These are phyloP conservation scores for Zhuliangozyma parablackwelliae DNA, from an alignment of 1,139 yeast species.

Conservation along the genomic window DNA sequence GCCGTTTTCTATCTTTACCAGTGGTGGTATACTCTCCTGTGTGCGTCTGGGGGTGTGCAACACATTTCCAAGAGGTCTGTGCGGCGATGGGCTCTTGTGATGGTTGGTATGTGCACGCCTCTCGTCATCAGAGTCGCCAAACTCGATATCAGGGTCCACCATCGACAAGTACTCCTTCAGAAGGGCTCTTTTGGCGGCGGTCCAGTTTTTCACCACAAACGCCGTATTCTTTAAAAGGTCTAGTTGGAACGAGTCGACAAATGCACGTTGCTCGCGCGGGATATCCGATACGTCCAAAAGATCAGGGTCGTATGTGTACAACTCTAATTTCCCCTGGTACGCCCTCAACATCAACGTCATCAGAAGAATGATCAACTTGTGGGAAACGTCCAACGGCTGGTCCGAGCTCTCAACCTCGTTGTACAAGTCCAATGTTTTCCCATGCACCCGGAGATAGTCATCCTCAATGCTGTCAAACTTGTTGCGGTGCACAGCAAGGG, in stretches of 20 bases:
- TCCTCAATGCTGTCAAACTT: not conserved
- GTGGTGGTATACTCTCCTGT: too few species aligned
- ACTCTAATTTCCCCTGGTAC: slow-evolving; percentile 5
- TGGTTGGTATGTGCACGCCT: not conserved
- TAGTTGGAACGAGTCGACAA: not conserved
- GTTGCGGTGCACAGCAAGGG: not conserved
- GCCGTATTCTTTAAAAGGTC: slow-evolving; percentile 1
- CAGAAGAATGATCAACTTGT: slow-evolving; percentile 4
- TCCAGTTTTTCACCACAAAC: not conserved
- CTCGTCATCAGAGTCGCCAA: slow-evolving; percentile 2
- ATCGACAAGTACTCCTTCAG: not conserved
- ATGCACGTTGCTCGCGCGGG: not conserved
- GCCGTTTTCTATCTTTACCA: too few species aligned
- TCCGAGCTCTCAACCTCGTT: not conserved
- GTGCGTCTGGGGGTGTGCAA: too few species aligned
- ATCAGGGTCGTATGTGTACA: slow-evolving; percentile 7
- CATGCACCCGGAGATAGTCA: not conserved
- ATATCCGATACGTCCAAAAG: slow-evolving; percentile 1
- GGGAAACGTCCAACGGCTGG: slow-evolving; percentile 1
- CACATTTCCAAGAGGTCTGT: not conserved
- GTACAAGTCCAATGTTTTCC: not conserved
- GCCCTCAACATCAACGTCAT: slow-evolving; percentile 4
- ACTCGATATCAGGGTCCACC: not conserved
- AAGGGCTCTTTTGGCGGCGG: not conserved
- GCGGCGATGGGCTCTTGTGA: not conserved